Evolutionary conservation across 495 filamentous ascomycete genomes (phyloP).

Genomic region (Hypoxylon perforatum): DNA sequence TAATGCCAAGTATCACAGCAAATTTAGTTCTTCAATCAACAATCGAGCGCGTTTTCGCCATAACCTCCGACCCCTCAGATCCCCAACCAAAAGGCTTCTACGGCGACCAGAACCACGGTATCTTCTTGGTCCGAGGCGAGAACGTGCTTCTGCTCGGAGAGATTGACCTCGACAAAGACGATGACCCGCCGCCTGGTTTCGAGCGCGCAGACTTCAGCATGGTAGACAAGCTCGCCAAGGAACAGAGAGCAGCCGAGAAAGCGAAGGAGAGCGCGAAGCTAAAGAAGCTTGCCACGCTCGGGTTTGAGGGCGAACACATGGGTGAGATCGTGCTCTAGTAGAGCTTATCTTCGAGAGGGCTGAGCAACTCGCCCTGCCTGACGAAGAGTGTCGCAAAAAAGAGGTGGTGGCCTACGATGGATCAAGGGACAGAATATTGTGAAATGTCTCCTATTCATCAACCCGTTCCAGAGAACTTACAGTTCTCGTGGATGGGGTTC

Average conservation of each 20-base stretch:
- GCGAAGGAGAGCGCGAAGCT: constrained; percentile 74
- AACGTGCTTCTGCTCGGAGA: constrained; percentile 93
- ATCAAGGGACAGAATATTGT: constrained; percentile 76
- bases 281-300: constrained; percentile 74
- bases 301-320: constrained; percentile 88
- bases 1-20: constrained; percentile 61
- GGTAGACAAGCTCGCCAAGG: constrained; percentile 77
- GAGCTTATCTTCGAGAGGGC: constrained; percentile 5
- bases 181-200: constrained; percentile 79
- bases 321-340: constrained; percentile 78
- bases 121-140: constrained; percentile 92
- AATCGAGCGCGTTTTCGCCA: constrained; percentile 82
- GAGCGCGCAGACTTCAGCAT: constrained; percentile 73
- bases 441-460: constrained; percentile 66
- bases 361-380: background rate
- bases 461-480: background rate
- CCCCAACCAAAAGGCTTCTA: constrained; percentile 65
- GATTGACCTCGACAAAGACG: constrained; percentile 95
- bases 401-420: constrained; percentile 27
- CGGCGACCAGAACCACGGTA: constrained; percentile 81
- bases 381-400: background rate
- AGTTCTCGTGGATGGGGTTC: constrained; percentile 4
- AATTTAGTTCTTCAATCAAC: constrained; percentile 95
- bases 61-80: constrained; percentile 42
- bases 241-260: constrained; percentile 75